phyloP scores from a whole-genome alignment of 495 filamentous ascomycete genomes.

The Neurospora intermedia region DNA sequence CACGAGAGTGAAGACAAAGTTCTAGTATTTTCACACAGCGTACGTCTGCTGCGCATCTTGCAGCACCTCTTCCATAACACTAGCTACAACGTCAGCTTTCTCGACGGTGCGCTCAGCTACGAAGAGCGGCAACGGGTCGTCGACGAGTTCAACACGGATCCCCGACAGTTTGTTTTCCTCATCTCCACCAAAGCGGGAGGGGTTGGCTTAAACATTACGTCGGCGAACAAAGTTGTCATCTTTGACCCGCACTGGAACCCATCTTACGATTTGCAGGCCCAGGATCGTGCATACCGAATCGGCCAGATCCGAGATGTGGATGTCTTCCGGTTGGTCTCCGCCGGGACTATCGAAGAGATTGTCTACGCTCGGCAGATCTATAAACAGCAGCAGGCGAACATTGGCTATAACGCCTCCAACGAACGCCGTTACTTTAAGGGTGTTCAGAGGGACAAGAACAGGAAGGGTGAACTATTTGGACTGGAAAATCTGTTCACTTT shows the following conservation, averaged over 20 bases:
- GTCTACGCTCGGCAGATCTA: conserved; percentile 97
- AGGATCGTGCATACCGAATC: conserved; percentile 94
- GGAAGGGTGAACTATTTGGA: conserved; percentile 91
- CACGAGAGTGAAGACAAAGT: conserved; percentile 85
- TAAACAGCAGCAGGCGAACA: conserved; percentile 97
- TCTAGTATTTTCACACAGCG: conserved; percentile 81
- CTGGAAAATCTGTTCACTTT: conserved; percentile 80
- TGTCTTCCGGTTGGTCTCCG: conserved; percentile 87
- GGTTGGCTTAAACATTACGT: conserved; percentile 84
- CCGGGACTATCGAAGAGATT: conserved; percentile 93
- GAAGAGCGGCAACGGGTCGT: conserved; percentile 74
- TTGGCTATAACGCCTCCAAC: conserved; percentile 84
- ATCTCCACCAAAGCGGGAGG: conserved; percentile 92
- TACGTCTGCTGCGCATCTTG: conserved; percentile 76
- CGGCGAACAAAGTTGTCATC: conserved; percentile 95
- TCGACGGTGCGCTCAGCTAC: conserved; percentile 81
- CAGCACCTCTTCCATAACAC: conserved; percentile 80
- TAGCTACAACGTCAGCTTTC: conserved; percentile 82
- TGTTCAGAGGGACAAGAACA: conserved; percentile 67
- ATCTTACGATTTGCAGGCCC: conserved; percentile 84
- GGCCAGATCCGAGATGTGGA: conserved; percentile 90
- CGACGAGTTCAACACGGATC: conserved; percentile 86
- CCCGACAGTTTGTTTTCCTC: conserved; percentile 84
- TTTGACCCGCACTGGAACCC: conserved; percentile 99
- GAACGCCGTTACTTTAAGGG: conserved; percentile 95